Percentiles rank a stretch among this genome's conserved stretches.
Conservation (phyloP, 352 stramenopile species). For the Phytopythium montanum region DNA sequence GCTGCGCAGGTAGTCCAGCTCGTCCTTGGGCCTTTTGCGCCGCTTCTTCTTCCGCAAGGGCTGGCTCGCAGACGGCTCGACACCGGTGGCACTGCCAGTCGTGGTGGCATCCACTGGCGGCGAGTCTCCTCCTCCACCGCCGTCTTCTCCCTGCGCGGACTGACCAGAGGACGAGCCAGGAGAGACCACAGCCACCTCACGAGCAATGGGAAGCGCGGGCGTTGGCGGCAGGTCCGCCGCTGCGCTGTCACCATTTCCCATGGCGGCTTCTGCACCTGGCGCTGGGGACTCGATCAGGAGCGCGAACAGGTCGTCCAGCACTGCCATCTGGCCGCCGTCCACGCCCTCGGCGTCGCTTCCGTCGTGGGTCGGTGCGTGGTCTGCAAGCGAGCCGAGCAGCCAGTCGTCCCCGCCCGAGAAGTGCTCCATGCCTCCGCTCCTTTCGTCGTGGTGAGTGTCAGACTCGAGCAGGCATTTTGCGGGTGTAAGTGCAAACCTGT, state of each 20-base stretch:
- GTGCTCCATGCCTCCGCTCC: not conserved
- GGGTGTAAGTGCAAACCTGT: no score
- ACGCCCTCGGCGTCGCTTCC: constrained; percentile 2
- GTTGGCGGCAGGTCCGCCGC: not conserved
- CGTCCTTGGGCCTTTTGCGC: constrained; percentile 32
- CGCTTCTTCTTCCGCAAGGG: constrained; percentile 18
- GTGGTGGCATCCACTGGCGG: not conserved
- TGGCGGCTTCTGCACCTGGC: not conserved
- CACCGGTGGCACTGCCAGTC: not conserved
- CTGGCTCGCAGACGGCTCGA: not conserved
- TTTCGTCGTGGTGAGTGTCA: no score
- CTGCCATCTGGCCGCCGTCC: constrained; percentile 25
- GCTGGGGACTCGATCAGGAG: constrained; percentile 14
- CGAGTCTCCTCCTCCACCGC: not conserved
- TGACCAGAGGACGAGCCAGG: constrained; percentile 5
- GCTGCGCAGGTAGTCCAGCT: constrained; percentile 31
- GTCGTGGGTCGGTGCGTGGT: not conserved
- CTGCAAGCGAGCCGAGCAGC: not conserved
- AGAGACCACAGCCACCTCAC: not conserved
- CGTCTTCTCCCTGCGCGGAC: constrained; percentile 4
- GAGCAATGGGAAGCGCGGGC: not conserved
- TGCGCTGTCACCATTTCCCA: not conserved
- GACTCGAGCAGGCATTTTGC: no score
- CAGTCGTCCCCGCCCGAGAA: not conserved
- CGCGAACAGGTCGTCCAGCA: constrained; percentile 28